These are phyloP conservation scores for Margaritispora aquatica DNA, from an alignment of 495 filamentous ascomycete species.

Conservation along the genomic window DNA sequence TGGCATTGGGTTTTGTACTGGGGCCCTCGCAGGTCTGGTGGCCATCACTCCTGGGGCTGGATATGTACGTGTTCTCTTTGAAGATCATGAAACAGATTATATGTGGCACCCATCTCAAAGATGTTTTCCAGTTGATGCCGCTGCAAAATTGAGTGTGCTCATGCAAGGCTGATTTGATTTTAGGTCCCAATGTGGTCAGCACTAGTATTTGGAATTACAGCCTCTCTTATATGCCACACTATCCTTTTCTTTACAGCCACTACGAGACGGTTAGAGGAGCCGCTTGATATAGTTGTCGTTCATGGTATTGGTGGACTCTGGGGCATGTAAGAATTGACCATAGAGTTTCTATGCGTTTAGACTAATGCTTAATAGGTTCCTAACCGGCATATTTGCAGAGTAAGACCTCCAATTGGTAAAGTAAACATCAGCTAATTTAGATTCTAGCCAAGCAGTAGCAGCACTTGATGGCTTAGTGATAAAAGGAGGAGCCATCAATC, in stretches of 20 bases:
- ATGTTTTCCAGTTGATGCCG: no score
- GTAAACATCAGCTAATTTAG: background rate
- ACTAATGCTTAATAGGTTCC: conserved; percentile 26
- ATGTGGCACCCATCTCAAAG: no score
- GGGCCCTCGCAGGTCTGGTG: conserved; percentile 48
- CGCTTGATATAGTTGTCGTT: conserved; percentile 86
- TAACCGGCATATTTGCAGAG: conserved; percentile 86
- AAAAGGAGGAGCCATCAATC: background rate
- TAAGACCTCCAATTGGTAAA: conserved; percentile 24
- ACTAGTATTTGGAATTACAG: conserved; percentile 80
- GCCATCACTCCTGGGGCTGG: conserved; percentile 50
- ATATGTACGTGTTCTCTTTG: conserved; percentile 22
- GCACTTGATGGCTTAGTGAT: background rate
- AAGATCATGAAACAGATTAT: no score
- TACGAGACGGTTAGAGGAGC: conserved; percentile 91
- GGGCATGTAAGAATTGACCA: conserved; percentile 48
- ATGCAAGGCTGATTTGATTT: no score
- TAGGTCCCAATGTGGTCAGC: conserved; percentile 73
- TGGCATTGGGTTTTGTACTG: conserved; percentile 42
- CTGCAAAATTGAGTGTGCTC: no score
- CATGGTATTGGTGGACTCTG: conserved; percentile 81
- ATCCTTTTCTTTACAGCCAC: conserved; percentile 62
- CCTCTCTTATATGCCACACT: conserved; percentile 73
- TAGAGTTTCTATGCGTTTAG: background rate
- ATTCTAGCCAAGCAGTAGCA: background rate